These are phyloP conservation scores for Cladophialophora psammophila DNA, from an alignment of 2,329 filamentous ascomycete species.

Conservation along the genomic window DNA sequence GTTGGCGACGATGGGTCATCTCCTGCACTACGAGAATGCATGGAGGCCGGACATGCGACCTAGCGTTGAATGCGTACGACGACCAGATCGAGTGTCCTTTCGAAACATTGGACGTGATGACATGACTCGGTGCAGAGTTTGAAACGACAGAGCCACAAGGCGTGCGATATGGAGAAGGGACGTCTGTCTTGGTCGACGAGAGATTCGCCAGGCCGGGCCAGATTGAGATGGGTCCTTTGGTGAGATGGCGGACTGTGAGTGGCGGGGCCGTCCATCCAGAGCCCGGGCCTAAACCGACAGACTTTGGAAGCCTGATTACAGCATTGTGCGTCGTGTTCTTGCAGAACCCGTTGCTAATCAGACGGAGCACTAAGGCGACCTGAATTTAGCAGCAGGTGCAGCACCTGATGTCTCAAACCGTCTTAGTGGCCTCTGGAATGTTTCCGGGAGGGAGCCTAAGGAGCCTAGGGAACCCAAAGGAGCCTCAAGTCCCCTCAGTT, in stretches of 20 bases:
- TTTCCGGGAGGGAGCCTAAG: neutral
- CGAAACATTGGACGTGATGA: neutral
- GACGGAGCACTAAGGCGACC: neutral
- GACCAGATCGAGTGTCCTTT: neutral
- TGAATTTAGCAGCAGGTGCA: constrained; percentile 5
- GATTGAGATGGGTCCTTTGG: neutral
- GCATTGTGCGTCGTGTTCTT: neutral
- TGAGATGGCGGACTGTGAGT: constrained; percentile 1
- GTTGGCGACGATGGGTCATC: neutral
- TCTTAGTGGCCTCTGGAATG: neutral
- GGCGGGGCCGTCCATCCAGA: neutral
- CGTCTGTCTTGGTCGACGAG: neutral
- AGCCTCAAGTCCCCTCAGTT: too few species aligned
- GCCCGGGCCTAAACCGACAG: constrained; percentile 2
- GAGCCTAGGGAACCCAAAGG: too few species aligned
- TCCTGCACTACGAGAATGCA: neutral
- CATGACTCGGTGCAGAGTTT: neutral
- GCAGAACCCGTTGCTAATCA: neutral
- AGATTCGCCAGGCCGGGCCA: too few species aligned
- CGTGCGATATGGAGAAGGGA: neutral
- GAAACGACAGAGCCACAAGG: neutral
- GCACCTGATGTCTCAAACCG: neutral
- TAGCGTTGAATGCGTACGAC: neutral
- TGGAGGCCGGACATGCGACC: neutral
- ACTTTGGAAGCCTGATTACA: constrained; percentile 1